A percentile compares a stretch with the other conserved stretches of the same genome.
Evolutionary conservation across 805 yeast species (phyloP).

Genomic region (Starmera caribaea): DNA sequence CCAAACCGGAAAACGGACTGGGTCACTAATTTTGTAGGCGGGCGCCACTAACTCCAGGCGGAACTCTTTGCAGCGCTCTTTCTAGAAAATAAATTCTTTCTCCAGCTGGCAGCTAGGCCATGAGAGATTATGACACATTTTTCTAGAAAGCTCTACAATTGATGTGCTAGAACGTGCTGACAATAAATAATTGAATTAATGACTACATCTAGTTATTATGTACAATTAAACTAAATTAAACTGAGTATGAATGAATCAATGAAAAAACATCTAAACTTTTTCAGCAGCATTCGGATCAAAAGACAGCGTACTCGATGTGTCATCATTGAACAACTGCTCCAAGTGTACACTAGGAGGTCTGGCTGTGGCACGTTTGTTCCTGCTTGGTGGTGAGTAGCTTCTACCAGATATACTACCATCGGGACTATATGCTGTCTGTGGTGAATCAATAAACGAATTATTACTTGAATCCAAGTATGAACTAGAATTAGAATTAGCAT

Average conservation of each 20-base stretch:
- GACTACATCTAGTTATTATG: no score
- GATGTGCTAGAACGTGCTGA: not conserved
- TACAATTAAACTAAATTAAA: no score
- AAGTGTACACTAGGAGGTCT: constrained; percentile 42
- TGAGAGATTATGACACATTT: no score
- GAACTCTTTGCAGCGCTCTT: no score
- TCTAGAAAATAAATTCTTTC: no score
- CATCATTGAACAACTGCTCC: constrained; percentile 32
- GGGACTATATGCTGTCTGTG: constrained; percentile 5
- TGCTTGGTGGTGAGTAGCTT: not conserved
- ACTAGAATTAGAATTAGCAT: constrained; percentile 6
- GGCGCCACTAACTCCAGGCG: no score
- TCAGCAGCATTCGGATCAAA: constrained; percentile 8
- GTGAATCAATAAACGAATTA: constrained; percentile 18
- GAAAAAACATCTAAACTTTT: constrained; percentile 6
- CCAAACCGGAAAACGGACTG: no score
- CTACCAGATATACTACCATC: not conserved
- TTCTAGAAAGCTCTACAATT: no score
- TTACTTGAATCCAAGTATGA: constrained; percentile 2
- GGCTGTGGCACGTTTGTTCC: constrained; percentile 7
- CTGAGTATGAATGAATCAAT: no score
- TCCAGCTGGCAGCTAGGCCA: no score
- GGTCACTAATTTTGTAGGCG: no score
- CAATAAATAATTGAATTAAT: no score
- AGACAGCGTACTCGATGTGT: constrained; percentile 2